These are phyloP conservation scores for Pythium folliculosum DNA, from an alignment of 352 stramenopile genomes.

Conservation along the genomic window DNA sequence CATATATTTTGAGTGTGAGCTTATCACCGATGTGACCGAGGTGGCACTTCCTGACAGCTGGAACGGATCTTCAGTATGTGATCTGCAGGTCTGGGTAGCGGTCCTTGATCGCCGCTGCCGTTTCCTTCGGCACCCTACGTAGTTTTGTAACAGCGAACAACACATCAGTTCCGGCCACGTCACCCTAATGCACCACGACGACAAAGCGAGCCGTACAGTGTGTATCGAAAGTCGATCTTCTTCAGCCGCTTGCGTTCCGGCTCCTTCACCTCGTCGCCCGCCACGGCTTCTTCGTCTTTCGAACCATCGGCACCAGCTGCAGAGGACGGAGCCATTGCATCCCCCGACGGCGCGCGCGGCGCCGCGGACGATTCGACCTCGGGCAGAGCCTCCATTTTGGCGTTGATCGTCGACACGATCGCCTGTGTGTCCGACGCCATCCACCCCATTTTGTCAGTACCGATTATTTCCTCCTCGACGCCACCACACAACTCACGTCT, in stretches of 20 bases:
- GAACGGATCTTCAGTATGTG: conserved; percentile 33
- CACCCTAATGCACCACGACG: not conserved
- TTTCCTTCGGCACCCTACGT: conserved; percentile 78
- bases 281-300: conserved; percentile 28
- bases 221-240: conserved; percentile 90
- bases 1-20: not conserved
- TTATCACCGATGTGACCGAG: not conserved
- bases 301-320: conserved; percentile 10
- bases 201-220: conserved; percentile 46
- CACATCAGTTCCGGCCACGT: conserved; percentile 3
- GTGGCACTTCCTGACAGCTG: not conserved
- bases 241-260: conserved; percentile 87
- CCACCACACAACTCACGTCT: conserved; percentile 44
- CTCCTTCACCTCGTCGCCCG: conserved; percentile 43
- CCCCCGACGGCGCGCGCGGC: conserved; percentile 1
- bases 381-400: conserved; percentile 69
- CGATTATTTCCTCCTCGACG: not conserved
- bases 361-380: conserved; percentile 27
- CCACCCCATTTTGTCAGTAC: not conserved
- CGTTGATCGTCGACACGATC: conserved; percentile 74
- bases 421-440: conserved; percentile 29
- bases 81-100: conserved; percentile 67
- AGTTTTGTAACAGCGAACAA: not conserved
- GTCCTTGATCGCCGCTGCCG: conserved; percentile 67
- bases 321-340: not conserved